A percentile compares a stretch with the other conserved stretches of the same genome.
These are phyloP conservation scores for Chlorokybus atmophyticus DNA, from an alignment of 139 green algal species.

Conservation along the genomic window DNA sequence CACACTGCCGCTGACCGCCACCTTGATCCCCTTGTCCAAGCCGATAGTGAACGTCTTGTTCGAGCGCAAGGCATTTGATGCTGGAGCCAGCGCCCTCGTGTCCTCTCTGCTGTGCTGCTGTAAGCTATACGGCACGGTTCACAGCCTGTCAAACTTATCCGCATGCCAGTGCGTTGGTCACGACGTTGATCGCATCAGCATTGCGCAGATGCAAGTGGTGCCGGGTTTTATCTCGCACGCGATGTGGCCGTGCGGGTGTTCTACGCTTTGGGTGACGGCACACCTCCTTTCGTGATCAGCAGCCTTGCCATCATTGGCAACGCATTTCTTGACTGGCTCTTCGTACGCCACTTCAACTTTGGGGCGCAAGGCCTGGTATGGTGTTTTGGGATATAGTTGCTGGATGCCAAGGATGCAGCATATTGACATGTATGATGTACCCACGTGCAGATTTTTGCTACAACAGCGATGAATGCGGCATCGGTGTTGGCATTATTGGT, in stretches of 20 bases:
- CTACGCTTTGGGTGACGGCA: constrained; percentile 28
- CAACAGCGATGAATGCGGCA: not conserved
- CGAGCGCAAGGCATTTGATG: constrained; percentile 28
- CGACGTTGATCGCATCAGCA: not conserved
- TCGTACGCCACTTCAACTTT: constrained; percentile 2
- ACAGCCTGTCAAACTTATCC: too few species aligned
- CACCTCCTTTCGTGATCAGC: constrained; percentile 16
- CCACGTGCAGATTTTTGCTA: not conserved
- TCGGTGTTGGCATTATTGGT: not conserved
- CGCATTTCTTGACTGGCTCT: constrained; percentile 27
- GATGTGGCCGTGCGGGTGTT: constrained; percentile 31
- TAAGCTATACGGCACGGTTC: too few species aligned
- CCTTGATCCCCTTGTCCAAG: constrained; percentile 11
- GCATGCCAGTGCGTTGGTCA: not conserved
- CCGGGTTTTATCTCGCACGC: constrained; percentile 13
- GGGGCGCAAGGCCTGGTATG: constrained; percentile 18
- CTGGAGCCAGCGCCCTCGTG: constrained; percentile 11
- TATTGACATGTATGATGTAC: not conserved
- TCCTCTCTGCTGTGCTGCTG: constrained; percentile 15
- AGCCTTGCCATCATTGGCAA: constrained; percentile 15
- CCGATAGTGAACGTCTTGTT: constrained; percentile 22
- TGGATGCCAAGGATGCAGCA: not conserved
- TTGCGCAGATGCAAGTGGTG: constrained; percentile 19
- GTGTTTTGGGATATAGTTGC: too few species aligned
- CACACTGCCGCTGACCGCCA: constrained; percentile 25